Percentiles rank a stretch among this genome's conserved stretches.
These are phyloP conservation scores for Avena atlantica DNA, from an alignment of 176 grass and related monocot genomes.

Conservation along the genomic window DNA sequence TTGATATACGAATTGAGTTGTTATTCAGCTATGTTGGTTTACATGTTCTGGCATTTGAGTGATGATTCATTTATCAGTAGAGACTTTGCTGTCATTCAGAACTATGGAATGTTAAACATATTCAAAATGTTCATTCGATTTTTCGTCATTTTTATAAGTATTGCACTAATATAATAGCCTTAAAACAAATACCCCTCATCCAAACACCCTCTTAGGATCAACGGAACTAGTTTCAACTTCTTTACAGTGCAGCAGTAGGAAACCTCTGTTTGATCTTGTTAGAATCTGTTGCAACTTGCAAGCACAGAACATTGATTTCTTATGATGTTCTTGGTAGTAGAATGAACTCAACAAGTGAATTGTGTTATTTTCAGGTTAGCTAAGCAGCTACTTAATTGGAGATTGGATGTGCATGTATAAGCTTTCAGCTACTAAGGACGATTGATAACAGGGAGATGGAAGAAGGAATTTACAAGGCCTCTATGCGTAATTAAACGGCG, in stretches of 20 bases:
- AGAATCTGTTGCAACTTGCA: not conserved
- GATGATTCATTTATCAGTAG: not conserved
- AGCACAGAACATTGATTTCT: not conserved
- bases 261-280: slow-evolving; percentile 1
- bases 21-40: not conserved
- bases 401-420: slow-evolving; percentile 3
- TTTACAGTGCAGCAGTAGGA: not conserved
- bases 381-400: not conserved
- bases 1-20: not conserved
- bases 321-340: slow-evolving; percentile 16
- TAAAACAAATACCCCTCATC: not conserved
- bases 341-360: not conserved
- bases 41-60: not conserved
- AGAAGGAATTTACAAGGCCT: not conserved
- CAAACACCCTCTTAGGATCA: not conserved
- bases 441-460: slow-evolving; percentile 4
- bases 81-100: not conserved
- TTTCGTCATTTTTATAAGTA: not conserved
- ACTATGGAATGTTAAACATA: slow-evolving; percentile 6
- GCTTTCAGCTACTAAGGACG: not conserved
- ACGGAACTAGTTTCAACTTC: not conserved
- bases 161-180: not conserved
- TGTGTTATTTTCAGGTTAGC: slow-evolving; percentile 47
- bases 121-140: not conserved
- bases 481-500: not conserved